Base-by-base conservation (phyloP, 805 yeast genomes). In the Candida takata region DNA sequence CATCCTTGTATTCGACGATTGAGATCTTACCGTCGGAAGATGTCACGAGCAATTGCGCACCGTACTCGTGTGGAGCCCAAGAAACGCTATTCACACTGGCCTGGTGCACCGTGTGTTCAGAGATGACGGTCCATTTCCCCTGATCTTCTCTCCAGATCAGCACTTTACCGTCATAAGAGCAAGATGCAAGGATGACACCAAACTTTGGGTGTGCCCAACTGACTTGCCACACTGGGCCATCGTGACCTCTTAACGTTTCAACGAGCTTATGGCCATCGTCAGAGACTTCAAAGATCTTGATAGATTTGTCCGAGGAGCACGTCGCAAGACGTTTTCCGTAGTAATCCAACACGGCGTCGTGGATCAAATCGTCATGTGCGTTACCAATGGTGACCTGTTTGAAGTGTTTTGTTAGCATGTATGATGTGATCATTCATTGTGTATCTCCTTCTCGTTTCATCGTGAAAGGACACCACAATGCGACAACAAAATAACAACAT, bases 131-230 rank as follows among this genome's bases (percentile, higher is more conserved):
- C 97, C 97, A 92, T 50, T 36, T 39, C 31, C 83, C 86, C 34
- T 82, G 79, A 50, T 86, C 95, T 61, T 90, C 96, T 55, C 85
- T 82, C 98, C 98, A 92, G 51, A 92, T 78, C 42, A 88, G 65
- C 13, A 85, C 97, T 53, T 83, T 83, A 36, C 98, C 98, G 57
- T 92, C 97, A 55, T 86, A 92, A 2, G 96, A 86, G 49, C 95
- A 85, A 18, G 95, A 82, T 1, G 98, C 98, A 45, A 92, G 69
- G 44, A 90, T 85, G 11, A 86, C 81, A 27, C 98, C 98, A 55
- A 90, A 92, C 60, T 90, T 90, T 23, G 98, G 98, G 58, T 92
- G 98, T 3, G 97, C 97, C 98, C 98, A 92, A 36, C 85, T 77
- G 15, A 87, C 95, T 64, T 90, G 95, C 98, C 98, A 92, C 32